A percentile compares a stretch with the other conserved stretches of the same genome.
phyloP scores from a whole-genome alignment of 1,284 basidiomycete species.

The Coniophora puteana region DNA sequence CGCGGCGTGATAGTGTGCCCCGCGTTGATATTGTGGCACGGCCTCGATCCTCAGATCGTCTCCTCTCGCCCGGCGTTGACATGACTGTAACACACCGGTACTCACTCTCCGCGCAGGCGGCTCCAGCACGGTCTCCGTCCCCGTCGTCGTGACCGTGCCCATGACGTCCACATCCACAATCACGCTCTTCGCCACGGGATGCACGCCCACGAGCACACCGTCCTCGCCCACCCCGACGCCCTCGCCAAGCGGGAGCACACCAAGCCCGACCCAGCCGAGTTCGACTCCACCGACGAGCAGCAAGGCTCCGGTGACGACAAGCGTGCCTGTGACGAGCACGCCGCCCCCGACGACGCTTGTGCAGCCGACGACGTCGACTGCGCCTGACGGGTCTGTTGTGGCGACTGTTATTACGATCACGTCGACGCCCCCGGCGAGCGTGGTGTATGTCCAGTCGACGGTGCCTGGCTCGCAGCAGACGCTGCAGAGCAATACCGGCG shows the following conservation, averaged over 20 bases:
- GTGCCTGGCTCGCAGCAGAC: constrained; percentile 13
- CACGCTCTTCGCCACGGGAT: constrained; percentile 35
- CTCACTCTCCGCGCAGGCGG: constrained; percentile 20
- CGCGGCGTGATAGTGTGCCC: constrained; percentile 4
- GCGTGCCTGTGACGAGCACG: constrained; percentile 22
- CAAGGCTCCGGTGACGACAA: constrained; percentile 15
- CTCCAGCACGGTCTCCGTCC: constrained; percentile 30
- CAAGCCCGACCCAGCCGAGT: constrained; percentile 4
- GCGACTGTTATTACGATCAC: constrained; percentile 26
- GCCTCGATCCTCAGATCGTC: constrained; percentile 3
- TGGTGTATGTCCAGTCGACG: constrained; percentile 24
- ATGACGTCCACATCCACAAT: constrained; percentile 31
- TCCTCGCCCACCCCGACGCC: constrained; percentile 6
- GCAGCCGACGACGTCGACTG: constrained; percentile 23
- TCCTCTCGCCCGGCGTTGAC: background rate
- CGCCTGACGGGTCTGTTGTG: constrained; percentile 31
- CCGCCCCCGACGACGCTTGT: constrained; percentile 21
- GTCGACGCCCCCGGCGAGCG: constrained; percentile 22
- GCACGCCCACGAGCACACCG: constrained; percentile 11
- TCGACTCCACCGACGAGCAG: constrained; percentile 2
- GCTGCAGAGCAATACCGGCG: constrained; percentile 21
- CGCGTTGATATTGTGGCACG: constrained; percentile 3
- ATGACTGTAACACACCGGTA: constrained; percentile 14
- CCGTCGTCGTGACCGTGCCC: constrained; percentile 30
- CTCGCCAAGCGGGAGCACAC: too few relatives aligned